Evolutionary conservation across 1,284 basidiomycete species (phyloP).

Genomic region (Caloboletus firmus): DNA sequence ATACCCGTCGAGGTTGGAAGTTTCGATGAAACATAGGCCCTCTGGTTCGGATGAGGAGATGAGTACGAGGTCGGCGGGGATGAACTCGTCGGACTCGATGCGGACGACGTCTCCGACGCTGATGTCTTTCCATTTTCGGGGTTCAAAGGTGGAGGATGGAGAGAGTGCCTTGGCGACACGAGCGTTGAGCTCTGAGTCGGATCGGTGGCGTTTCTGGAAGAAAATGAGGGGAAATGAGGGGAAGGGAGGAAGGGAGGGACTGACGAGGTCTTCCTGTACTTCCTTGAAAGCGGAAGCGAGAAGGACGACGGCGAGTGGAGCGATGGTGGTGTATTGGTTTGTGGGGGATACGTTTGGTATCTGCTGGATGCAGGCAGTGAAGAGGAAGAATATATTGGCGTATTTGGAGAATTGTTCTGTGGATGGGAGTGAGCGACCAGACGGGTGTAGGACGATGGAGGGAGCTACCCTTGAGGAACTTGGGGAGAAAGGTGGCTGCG

Average conservation of each 20-base stretch:
- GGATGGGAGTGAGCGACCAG: constrained; percentile 12
- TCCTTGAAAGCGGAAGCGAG: constrained; percentile 98
- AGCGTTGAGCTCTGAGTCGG: constrained; percentile 90
- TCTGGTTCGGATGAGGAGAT: constrained; percentile 93
- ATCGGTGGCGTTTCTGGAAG: constrained; percentile 89
- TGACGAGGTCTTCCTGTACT: constrained; percentile 87
- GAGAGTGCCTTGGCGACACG: constrained; percentile 79
- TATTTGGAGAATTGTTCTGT: constrained; percentile 98
- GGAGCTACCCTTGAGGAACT: constrained; percentile 83
- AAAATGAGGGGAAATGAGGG: not conserved
- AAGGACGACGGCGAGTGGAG: constrained; percentile 85
- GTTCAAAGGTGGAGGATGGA: constrained; percentile 64
- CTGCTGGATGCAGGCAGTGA: constrained; percentile 98
- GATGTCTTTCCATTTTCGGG: constrained; percentile 87
- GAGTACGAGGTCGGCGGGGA: constrained; percentile 92
- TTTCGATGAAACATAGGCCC: constrained; percentile 97
- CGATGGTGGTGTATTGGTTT: constrained; percentile 94
- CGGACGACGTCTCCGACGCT: constrained; percentile 92
- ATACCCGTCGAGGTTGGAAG: constrained; percentile 94
- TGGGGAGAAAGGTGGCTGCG: constrained; percentile 83
- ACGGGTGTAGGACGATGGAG: not conserved
- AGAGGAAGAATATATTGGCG: constrained; percentile 98
- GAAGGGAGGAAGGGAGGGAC: constrained; percentile 13
- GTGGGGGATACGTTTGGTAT: constrained; percentile 98
- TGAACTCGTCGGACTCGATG: constrained; percentile 90